phyloP scores from a whole-genome alignment of 345 rosid genomes.

The Linum usitatissimum region DNA sequence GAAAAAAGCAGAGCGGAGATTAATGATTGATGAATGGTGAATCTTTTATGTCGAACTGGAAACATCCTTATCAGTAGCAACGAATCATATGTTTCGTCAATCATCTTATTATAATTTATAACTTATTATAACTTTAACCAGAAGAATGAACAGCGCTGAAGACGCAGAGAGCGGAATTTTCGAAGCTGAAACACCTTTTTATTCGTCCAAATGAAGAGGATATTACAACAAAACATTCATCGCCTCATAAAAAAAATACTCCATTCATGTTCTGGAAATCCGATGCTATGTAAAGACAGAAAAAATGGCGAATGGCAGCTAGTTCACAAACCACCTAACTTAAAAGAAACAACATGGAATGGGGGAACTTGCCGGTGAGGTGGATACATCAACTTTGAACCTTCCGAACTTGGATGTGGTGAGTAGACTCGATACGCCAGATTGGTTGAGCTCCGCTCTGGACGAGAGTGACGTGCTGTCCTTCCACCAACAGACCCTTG shows the following conservation, averaged over 20 bases:
- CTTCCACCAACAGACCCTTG: conserved; percentile 53
- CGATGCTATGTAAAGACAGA: neutral
- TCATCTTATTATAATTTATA: too few species aligned
- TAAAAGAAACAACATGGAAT: neutral
- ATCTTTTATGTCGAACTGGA: too few species aligned
- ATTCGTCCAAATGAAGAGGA: neutral
- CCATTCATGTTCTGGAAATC: neutral
- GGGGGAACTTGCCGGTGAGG: neutral
- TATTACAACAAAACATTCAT: neutral
- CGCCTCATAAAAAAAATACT: neutral
- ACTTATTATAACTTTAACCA: too few species aligned
- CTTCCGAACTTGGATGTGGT: conserved; percentile 88
- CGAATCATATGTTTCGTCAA: too few species aligned
- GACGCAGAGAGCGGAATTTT: neutral
- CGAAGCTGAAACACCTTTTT: neutral
- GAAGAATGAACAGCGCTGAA: neutral
- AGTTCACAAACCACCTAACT: neutral
- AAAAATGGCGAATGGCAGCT: too few species aligned
- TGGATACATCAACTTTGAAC: conserved; percentile 39
- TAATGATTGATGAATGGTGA: too few species aligned
- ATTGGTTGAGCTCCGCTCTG: conserved; percentile 94
- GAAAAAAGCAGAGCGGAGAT: too few species aligned
- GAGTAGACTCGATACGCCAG: conserved; percentile 90
- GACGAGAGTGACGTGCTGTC: conserved; percentile 69
- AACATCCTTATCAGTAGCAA: too few species aligned